These are phyloP conservation scores for Fusarium floridanum DNA, from an alignment of 2,329 filamentous ascomycete species.

Conservation along the genomic window DNA sequence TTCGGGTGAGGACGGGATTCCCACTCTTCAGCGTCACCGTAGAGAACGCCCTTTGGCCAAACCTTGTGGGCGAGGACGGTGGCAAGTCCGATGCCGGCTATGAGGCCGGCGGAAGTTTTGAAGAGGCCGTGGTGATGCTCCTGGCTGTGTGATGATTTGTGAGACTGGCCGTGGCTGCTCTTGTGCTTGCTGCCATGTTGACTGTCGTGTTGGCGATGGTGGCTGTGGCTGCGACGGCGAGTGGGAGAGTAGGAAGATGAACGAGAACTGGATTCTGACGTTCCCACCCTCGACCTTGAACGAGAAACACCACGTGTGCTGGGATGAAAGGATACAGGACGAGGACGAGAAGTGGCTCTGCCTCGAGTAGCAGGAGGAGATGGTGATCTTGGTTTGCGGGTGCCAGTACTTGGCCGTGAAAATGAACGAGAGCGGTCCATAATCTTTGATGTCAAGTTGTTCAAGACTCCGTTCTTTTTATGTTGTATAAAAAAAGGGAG, in stretches of 20 bases:
- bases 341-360: slow-evolving; percentile 31
- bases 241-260: slow-evolving; percentile 38
- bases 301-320: slow-evolving; percentile 20
- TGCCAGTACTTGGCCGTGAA: slow-evolving; percentile 38
- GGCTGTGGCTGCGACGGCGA: slow-evolving; percentile 20
- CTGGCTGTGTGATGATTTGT: slow-evolving; percentile 8
- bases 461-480: not conserved
- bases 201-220: not conserved
- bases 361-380: slow-evolving; percentile 24
- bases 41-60: slow-evolving; percentile 51
- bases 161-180: slow-evolving; percentile 22
- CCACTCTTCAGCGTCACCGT: slow-evolving; percentile 50
- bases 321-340: slow-evolving; percentile 19
- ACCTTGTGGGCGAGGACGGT: slow-evolving; percentile 52
- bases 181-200: slow-evolving; percentile 13
- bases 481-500: not conserved
- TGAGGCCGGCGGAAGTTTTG: slow-evolving; percentile 49
- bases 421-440: slow-evolving; percentile 36
- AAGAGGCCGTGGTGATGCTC: slow-evolving; percentile 43
- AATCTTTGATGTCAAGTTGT: not conserved
- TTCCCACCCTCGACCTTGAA: slow-evolving; percentile 33
- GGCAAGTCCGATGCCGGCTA: slow-evolving; percentile 53
- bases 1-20: slow-evolving; percentile 32
- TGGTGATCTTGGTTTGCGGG: slow-evolving; percentile 20
- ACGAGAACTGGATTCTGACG: slow-evolving; percentile 39